phyloP scores from a whole-genome alignment of 208 protist species.

The Leishmania lainsoni region DNA sequence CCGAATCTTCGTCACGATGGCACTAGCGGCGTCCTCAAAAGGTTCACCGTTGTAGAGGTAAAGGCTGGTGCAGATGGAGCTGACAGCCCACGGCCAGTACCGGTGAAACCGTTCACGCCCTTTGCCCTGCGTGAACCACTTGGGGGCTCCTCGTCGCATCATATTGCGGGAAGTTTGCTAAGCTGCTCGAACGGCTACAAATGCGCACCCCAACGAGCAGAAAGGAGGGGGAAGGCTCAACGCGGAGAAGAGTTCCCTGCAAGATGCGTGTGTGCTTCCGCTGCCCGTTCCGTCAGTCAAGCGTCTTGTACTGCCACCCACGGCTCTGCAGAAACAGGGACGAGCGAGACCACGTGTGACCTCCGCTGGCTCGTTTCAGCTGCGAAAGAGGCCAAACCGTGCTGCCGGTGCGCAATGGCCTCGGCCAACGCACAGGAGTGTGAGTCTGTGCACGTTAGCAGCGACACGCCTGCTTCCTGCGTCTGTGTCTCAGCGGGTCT shows the following conservation, averaged over 20 bases:
- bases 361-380: too few relatives aligned
- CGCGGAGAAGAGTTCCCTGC: not conserved
- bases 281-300: too few relatives aligned
- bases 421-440: not conserved
- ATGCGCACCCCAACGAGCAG: not conserved
- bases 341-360: not conserved
- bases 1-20: constrained; percentile 79
- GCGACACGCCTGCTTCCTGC: not conserved
- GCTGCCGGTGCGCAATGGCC: not conserved
- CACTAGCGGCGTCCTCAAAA: constrained; percentile 82
- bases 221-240: too few relatives aligned
- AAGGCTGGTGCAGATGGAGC: constrained; percentile 69
- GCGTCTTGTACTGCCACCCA: too few relatives aligned
- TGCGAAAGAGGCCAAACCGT: not conserved
- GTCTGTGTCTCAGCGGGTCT: not conserved
- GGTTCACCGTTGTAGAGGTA: constrained; percentile 90
- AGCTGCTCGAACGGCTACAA: not conserved
- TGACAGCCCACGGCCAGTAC: constrained; percentile 89
- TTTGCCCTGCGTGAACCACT: constrained; percentile 87
- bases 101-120: constrained; percentile 79
- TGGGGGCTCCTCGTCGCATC: constrained; percentile 79
- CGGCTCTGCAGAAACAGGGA: too few relatives aligned
- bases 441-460: not conserved
- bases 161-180: constrained; percentile 4
- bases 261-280: not conserved